Evolutionary conservation across 2,329 filamentous ascomycete genomes (phyloP).

Genomic region (Coniella vitis): DNA sequence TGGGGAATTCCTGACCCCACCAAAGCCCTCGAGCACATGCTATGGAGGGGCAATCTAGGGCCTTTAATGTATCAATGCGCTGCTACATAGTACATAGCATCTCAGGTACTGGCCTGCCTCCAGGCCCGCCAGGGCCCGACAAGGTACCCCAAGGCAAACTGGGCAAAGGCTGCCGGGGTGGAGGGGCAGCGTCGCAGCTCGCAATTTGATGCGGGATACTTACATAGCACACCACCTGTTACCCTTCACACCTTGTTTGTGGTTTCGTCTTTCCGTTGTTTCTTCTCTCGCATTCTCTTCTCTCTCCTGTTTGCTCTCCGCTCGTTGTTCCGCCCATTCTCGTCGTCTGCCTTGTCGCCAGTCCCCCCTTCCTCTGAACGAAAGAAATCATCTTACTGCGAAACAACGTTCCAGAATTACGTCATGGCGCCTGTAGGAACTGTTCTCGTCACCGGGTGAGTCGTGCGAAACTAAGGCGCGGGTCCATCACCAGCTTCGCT

Average conservation of each 20-base stretch:
- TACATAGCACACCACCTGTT: too few relatives aligned
- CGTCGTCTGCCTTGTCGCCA: neutral
- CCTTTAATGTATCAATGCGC: too few relatives aligned
- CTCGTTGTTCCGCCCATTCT: neutral
- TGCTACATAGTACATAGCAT: too few relatives aligned
- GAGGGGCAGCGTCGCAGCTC: constrained; percentile 3
- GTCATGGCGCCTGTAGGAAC: constrained; percentile 57
- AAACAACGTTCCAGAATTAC: constrained; percentile 1
- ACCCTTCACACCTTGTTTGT: too few relatives aligned
- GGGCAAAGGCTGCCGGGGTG: neutral
- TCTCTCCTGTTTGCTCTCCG: neutral
- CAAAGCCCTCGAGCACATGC: constrained; percentile 4
- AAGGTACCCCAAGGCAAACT: too few relatives aligned
- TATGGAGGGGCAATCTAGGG: neutral
- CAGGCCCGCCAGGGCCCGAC: too few relatives aligned
- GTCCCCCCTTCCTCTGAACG: too few relatives aligned
- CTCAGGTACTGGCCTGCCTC: too few relatives aligned
- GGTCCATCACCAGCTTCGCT: neutral
- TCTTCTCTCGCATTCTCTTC: neutral
- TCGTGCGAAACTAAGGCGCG: constrained; percentile 5
- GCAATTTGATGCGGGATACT: neutral
- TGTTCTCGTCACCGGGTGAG: constrained; percentile 88
- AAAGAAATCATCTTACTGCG: too few relatives aligned
- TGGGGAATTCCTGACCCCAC: constrained; percentile 7
- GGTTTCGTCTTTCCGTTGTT: too few relatives aligned